Base-by-base conservation (phyloP, 352 stramenopile species). In the Thraustochytrium aureum region DNA sequence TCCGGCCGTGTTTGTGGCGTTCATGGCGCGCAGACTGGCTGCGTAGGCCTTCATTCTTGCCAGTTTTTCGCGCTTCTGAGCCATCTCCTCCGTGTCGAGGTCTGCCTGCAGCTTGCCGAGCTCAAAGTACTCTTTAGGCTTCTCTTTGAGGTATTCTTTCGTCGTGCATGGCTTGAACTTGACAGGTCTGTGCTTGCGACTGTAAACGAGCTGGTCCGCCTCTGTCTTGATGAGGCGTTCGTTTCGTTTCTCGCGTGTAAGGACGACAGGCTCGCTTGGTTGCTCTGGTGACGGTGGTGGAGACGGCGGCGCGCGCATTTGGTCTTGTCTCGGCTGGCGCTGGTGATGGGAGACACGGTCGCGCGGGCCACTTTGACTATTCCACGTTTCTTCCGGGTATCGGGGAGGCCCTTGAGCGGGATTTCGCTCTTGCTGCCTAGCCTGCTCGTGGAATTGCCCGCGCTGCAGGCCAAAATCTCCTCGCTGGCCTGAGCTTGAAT, bases 101-200 rank as follows among this genome's bases (percentile, higher is more conserved):
- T 79, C 69, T 2, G 33, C 69, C 59, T 79, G 47, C 12, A 79
- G 69, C 59, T 79, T 79, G 41, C 69, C 69, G 5, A 79, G 69
- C 69, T 79, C 69, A 30, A 54, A 73, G 41, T 79, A 79, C 69
- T 67, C 38, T 45, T 64, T 50, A 20, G 69, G 69, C 32, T 79
- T 73, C 6, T 74, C 54, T 35, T 79, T 79, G n/a, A 79, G 59
- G 35, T 79, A 79, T 17, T 79, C 50, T 33, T 79, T 79, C 6
- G 39, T 72, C 14, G 69, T 67, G 69, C 52, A 79, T n/a, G 69
- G 69, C 41, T 74, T 73, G 69, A 67, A 79, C 12, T 67, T 30
- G 37, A 79, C 69, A 26, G 30, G 7, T 14, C 69, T 32, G 14
- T 72, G 69, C 41, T 79, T 79, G 5, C 59, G 50, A 30, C 69